Evolutionary conservation across 768 basidiomycete genomes (phyloP), one percentile per base, ranked within the genome.

Genomic region (Butyriboletus loyo): DNA sequence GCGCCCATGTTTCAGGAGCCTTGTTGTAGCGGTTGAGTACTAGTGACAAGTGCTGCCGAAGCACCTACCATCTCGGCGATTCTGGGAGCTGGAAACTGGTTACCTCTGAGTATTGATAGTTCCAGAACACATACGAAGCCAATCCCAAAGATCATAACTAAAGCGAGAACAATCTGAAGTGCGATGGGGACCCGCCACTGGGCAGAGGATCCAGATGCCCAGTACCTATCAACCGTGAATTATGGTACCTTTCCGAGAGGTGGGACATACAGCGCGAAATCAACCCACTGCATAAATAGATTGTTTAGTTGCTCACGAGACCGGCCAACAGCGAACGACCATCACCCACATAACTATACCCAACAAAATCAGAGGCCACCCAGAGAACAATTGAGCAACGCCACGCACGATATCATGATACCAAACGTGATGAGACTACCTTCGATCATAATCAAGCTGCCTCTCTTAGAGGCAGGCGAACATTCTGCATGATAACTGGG

Each of bases 401-500:
- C 15, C 1, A 77, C 81, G 71, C 66, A 85, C 73, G 81, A 78
- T 47, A 84, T 66, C 77, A 80, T 82, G 61, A 85, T 77, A 41
- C 84, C 84, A 61, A 81, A 81, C 0, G 81, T 81, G 56, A 85
- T 84, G 17, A 83, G 67, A 62, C 77, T 80, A 4, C 84, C 84
- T 65, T 85, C 82, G 47, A 86, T 76, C 77, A 84, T 82, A 48
- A 86, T 83, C 51, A 85, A 69, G 50, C 79, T 78, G 21, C 85
- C 85, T 43, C 85, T 72, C 50, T 74, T 74, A 28, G 81, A 73
- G 5, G 83, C 78, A 5, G 81, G 76, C 2, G 85, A 84, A 60
- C 83, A 84, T 66, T 87, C 85, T 0, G 83, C 80, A 52, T 84
- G 83, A 61, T 85, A 87, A 10, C 76, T 73, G 3, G 85, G 84